Evolutionary conservation across 1,284 basidiomycete genomes (phyloP).

Genomic region (Microbotryomycetes sp.): DNA sequence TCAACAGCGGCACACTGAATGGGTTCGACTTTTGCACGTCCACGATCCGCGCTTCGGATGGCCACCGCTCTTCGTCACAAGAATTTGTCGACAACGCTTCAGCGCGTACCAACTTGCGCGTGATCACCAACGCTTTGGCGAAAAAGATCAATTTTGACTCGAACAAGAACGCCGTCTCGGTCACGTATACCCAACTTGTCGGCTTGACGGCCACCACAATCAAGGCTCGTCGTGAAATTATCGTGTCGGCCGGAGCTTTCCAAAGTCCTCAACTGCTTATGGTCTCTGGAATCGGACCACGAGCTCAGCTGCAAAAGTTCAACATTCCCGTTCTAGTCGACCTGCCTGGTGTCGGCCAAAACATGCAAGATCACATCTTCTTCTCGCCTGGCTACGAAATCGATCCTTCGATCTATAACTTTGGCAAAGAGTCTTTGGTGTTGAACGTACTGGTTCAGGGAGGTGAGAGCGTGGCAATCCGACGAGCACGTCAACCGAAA

Average conservation of each 20-base stretch:
- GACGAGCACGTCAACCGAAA: too few relatives aligned
- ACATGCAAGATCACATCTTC: conserved; percentile 56
- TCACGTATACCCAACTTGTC: not conserved
- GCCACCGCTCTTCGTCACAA: conserved; percentile 49
- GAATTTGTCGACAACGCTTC: conserved; percentile 13
- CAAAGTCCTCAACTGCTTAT: conserved; percentile 55
- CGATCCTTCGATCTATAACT: not conserved
- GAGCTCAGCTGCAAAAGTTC: conserved; percentile 50
- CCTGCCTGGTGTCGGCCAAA: conserved; percentile 55
- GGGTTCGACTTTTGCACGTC: conserved; percentile 1
- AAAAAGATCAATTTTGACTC: not conserved
- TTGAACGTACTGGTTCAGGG: not conserved
- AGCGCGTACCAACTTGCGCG: not conserved
- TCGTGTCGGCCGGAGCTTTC: conserved; percentile 28
- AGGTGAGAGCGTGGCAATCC: not conserved
- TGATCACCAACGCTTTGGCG: not conserved
- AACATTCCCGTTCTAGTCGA: conserved; percentile 53
- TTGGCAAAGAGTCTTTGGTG: not conserved
- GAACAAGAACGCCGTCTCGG: not conserved
- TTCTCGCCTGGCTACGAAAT: conserved; percentile 37
- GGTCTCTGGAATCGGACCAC: conserved; percentile 61
- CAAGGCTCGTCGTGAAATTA: conserved; percentile 3
- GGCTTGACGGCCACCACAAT: not conserved
- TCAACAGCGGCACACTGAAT: conserved; percentile 48
- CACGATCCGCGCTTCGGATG: not conserved